Base-by-base conservation (phyloP, 1,139 yeast genomes). In the Geotrichum macrosporum region DNA sequence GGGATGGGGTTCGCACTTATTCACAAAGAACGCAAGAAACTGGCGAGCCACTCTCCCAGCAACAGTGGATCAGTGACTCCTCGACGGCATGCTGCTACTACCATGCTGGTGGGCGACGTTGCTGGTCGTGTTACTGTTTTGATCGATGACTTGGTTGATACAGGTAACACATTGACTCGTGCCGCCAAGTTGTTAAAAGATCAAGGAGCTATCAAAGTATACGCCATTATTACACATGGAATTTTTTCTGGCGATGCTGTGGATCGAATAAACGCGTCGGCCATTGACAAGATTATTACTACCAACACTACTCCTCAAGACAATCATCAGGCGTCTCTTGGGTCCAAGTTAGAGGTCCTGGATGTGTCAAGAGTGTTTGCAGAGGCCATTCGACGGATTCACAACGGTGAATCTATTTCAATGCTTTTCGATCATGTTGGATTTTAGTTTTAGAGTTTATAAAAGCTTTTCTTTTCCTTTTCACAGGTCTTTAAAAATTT, bases 131-230 rank as follows among this genome's bases (percentile, higher is more conserved):
- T 84, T 44, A 89, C 97, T 68, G 75, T 92, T 50, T 78, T 92
- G 56, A 94, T 92, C 37, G 98, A 92, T 69, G 98, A 92, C 65
- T 89, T 92, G 95, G 98, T 97, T 41, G 98, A 92, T 65, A 92
- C 98, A 19, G 92, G 97, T 70, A 97, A 97, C 51, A 92, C 98
- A 3, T 73, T 92, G 57, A 94, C 89, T 53, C 92, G 89, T 70
- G 97, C 98, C 35, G 96, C 96, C 20, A 96, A 89, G 58, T 81
- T 92, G 4, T 72, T 92, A 51, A 67, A 89, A 53, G 84, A 80
- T 41, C 84, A 88, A 61, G 35, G 50, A 30, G 97, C 97, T 16
- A 72, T 78, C 57, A 74, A 81, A 51, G 97, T 92, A 37, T 83
- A 92, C 60, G 97, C 97, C 37, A 84, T 92, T 54, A 96, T 92